Base-by-base conservation (phyloP, 1,139 yeast species). In the Candida tropicalis region DNA sequence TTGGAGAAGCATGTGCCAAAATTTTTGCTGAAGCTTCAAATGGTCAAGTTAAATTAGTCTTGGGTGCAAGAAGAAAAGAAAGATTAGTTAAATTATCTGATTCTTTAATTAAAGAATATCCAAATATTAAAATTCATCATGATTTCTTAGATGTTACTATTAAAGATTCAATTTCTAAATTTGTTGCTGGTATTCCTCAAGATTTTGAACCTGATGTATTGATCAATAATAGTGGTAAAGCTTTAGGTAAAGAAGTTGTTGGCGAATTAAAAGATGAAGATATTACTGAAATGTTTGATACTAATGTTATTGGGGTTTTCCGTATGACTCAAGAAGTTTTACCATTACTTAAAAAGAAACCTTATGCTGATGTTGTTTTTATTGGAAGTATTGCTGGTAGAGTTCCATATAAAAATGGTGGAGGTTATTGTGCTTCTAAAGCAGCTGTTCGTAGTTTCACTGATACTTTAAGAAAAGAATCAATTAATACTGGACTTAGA, bases 181-280 rank as follows among this genome's bases (percentile, higher is more conserved):
- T 81, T 55, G 65, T 87, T 40, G 62, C 65, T 3, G 51, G 52
- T 12, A 59, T 81, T 39, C 88, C 87, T 5, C 53, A 53, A 25
- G 85, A 78, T 28, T 81, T 79, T 56, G 81, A 77, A 49, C 74
- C 82, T 48, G 88, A 82, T 59, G 77, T 88, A 28, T 71, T 88
- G 45, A 68, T 88, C 48, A 88, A 88, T 70, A 88, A 87, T 59
- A 95, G 95, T 6, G 96, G 96, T 32, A 77, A 84, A 64, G 95
- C 93, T 1, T 68, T 80, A 39, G 96, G 96, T 20, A 66, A 67
- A 38, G 90, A 79, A 25, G 60, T 65, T 33, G 87, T 87, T 23
- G 95, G 93, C 11, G 68, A 68, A 2, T 75, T 86, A 44, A 58
- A 63, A 2, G 67, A 68, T 22, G 63, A 65, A 2, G 93, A 86